Percentiles rank a stretch among this genome's conserved stretches.
phyloP scores from a whole-genome alignment of 2,329 filamentous ascomycete genomes.

The Massarina eburnea region DNA sequence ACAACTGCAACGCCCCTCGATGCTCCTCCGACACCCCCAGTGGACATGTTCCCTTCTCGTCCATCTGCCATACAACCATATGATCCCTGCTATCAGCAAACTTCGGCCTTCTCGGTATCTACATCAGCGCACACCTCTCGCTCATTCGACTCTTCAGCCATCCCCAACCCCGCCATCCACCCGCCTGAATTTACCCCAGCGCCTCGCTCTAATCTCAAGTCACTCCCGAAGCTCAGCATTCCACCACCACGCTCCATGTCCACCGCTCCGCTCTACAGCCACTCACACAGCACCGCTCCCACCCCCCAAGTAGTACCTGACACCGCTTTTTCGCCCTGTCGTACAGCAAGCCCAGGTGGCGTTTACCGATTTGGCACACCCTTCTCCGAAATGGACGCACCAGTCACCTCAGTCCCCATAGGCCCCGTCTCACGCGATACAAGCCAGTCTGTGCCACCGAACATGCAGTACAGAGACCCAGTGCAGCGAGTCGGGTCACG shows the following conservation, averaged over 20 bases:
- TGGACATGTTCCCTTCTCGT: constrained; percentile 44
- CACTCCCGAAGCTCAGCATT: constrained; percentile 60
- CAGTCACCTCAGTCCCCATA: constrained; percentile 70
- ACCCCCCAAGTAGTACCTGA: constrained; percentile 34
- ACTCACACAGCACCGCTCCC: constrained; percentile 25
- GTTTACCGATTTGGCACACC: constrained; percentile 82
- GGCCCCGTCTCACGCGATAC: constrained; percentile 75
- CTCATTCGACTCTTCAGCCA: constrained; percentile 30
- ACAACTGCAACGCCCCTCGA: constrained; percentile 68
- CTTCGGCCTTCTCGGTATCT: constrained; percentile 39
- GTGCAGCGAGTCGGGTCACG: constrained; percentile 50
- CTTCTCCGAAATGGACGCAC: constrained; percentile 87
- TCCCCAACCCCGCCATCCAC: constrained; percentile 39
- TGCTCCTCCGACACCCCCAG: constrained; percentile 41
- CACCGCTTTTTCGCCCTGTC: constrained; percentile 49
- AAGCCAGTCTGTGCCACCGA: constrained; percentile 89
- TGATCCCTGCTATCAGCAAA: constrained; percentile 21
- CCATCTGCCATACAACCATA: constrained; percentile 33
- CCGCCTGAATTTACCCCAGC: constrained; percentile 45
- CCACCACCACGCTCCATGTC: constrained; percentile 47
- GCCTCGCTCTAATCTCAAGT: constrained; percentile 54
- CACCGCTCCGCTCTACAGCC: constrained; percentile 30
- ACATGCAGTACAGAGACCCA: constrained; percentile 75
- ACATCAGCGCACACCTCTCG: constrained; percentile 36
- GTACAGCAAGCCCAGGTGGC: constrained; percentile 57